Conservation (phyloP, 2,329 filamentous ascomycete genomes). For the Clonostachys solani region DNA sequence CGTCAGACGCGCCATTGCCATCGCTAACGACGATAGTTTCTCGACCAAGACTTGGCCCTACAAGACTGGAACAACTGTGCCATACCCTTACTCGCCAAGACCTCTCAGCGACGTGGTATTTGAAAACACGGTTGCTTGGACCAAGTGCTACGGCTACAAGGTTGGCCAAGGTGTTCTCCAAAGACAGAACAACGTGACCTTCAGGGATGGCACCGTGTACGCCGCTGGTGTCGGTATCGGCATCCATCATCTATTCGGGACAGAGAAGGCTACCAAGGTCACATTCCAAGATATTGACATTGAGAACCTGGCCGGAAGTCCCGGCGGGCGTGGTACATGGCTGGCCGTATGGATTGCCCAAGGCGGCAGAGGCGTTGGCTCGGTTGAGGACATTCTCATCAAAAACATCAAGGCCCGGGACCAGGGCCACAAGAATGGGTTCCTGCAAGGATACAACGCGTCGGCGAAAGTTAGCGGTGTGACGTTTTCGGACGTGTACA, state of each 20-base stretch:
- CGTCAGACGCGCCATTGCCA: constrained; percentile 1
- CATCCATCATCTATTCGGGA: constrained; percentile 1
- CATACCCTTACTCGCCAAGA: neutral
- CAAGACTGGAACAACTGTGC: constrained; percentile 1
- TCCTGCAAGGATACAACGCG: neutral
- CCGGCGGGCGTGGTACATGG: neutral
- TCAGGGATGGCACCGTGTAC: constrained; percentile 1
- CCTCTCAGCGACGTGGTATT: constrained; percentile 1
- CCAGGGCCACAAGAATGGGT: neutral
- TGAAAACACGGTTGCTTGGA: constrained; percentile 2
- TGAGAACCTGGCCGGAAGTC: neutral
- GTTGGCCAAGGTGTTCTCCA: constrained; percentile 1
- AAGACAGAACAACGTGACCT: neutral
- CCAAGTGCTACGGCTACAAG: neutral
- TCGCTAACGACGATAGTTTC: constrained; percentile 2
- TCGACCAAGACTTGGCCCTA: constrained; percentile 1
- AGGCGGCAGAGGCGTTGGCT: constrained; percentile 1
- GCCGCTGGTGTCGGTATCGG: neutral
- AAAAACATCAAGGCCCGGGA: constrained; percentile 1
- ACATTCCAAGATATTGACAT: constrained; percentile 1
- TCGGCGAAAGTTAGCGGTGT: neutral
- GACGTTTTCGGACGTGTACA: neutral
- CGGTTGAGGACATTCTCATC: neutral
- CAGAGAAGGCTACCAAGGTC: neutral
- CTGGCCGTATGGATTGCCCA: neutral